Conservation (phyloP, 345 rosid genomes). For the Rhodomyrtus tomentosa region DNA sequence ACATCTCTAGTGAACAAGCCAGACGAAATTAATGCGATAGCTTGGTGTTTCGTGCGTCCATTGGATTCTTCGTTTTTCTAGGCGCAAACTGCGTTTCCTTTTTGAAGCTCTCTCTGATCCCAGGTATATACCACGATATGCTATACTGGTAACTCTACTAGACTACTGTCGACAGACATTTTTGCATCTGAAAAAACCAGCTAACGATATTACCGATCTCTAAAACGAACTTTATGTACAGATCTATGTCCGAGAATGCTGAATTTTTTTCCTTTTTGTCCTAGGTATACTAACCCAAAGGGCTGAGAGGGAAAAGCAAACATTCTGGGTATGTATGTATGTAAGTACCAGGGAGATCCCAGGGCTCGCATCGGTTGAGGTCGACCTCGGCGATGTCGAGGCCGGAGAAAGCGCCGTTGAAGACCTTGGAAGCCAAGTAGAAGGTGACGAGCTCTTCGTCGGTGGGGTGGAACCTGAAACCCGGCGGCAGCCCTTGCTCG, state of each 20-base stretch:
- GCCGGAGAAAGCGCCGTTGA: slow-evolving; percentile 59
- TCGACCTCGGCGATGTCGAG: slow-evolving; percentile 78
- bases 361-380: slow-evolving; percentile 90
- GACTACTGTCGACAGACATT: neutral
- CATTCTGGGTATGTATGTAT: neutral
- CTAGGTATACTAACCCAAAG: neutral
- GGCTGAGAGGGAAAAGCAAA: neutral
- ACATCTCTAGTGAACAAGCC: neutral
- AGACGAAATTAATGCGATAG: neutral
- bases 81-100: neutral
- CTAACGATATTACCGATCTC: neutral
- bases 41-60: neutral
- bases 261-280: neutral
- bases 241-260: neutral
- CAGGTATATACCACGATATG: neutral
- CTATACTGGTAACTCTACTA: neutral
- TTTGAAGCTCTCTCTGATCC: neutral
- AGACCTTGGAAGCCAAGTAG: slow-evolving; percentile 82
- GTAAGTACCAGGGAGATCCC: slow-evolving; percentile 93
- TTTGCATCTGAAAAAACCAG: neutral
- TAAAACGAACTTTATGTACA: neutral
- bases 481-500: slow-evolving; percentile 86
- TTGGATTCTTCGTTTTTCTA: neutral
- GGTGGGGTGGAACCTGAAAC: slow-evolving; percentile 92
- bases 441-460: slow-evolving; percentile 93